Evolutionary conservation across 2,329 filamentous ascomycete genomes (phyloP).

Genomic region (Myriangium duriaei): DNA sequence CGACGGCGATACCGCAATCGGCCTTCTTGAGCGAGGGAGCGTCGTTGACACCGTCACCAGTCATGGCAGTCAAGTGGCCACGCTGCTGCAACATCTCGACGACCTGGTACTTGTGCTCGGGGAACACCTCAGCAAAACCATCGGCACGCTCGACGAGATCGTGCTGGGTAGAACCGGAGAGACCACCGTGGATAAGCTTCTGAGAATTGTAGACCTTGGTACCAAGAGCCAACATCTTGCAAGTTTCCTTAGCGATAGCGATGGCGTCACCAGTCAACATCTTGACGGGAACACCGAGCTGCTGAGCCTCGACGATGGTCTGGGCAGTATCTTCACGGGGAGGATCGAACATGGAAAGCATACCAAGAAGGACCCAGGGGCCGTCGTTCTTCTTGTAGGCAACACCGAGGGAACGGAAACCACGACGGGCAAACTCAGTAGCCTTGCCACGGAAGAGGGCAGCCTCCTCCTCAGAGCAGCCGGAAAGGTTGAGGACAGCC

Average conservation of each 20-base stretch:
- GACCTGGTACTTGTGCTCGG: conserved; percentile 65
- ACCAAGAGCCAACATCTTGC: conserved; percentile 67
- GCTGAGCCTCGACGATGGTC: conserved; percentile 63
- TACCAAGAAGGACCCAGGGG: conserved; percentile 60
- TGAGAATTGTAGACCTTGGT: conserved; percentile 75
- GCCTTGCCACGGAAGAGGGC: conserved; percentile 60
- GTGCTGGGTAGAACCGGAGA: conserved; percentile 59
- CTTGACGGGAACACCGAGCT: conserved; percentile 66
- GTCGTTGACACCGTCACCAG: conserved; percentile 65
- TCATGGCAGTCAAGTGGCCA: conserved; percentile 63
- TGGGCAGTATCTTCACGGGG: conserved; percentile 68
- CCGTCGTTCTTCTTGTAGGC: conserved; percentile 66
- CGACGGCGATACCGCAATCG: conserved; percentile 62
- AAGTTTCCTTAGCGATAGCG: conserved; percentile 69
- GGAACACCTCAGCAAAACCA: conserved; percentile 63
- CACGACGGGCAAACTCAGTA: conserved; percentile 62
- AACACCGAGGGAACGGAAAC: conserved; percentile 70
- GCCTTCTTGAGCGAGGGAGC: conserved; percentile 63
- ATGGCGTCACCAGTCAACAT: conserved; percentile 74
- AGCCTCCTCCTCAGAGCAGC: conserved; percentile 53
- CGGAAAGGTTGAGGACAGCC: conserved; percentile 56
- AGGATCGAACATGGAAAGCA: conserved; percentile 71
- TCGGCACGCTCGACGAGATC: conserved; percentile 65
- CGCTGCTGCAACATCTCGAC: conserved; percentile 65
- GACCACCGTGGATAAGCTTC: conserved; percentile 63